Conservation (phyloP, 208 protist genomes). For the Leptomonas pyrrhocoris region DNA sequence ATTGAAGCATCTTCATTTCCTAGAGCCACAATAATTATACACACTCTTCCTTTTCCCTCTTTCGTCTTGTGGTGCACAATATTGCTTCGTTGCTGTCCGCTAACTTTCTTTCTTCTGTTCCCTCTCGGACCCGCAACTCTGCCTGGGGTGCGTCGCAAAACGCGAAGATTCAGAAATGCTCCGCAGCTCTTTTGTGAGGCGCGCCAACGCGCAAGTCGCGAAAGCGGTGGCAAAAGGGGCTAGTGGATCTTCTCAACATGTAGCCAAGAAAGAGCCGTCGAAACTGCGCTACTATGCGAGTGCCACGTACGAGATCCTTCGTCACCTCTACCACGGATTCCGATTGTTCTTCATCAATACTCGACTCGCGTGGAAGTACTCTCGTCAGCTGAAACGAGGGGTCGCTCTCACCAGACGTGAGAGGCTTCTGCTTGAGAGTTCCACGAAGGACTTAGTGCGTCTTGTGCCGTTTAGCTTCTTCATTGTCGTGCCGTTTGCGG, state of each 20-base stretch:
- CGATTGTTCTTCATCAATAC: constrained; percentile 90
- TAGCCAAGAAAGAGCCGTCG: constrained; percentile 23
- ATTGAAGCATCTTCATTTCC: too few relatives aligned
- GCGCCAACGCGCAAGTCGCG: constrained; percentile 27
- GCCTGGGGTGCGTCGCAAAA: neutral
- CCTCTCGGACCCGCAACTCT: neutral
- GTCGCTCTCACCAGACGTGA: constrained; percentile 88
- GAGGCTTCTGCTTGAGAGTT: constrained; percentile 90
- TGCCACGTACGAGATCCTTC: constrained; percentile 56
- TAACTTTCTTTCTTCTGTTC: neutral
- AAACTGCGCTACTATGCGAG: constrained; percentile 47
- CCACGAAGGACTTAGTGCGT: constrained; percentile 93
- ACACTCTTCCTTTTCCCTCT: constrained; percentile 3
- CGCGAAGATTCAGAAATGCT: constrained; percentile 31
- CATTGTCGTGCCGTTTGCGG: constrained; percentile 96
- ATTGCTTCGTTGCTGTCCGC: neutral
- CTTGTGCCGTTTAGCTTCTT: constrained; percentile 97
- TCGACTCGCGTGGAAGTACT: constrained; percentile 87
- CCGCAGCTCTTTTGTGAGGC: constrained; percentile 40
- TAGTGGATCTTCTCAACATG: constrained; percentile 15
- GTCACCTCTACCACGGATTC: constrained; percentile 91
- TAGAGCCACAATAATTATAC: neutral
- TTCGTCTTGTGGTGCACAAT: neutral
- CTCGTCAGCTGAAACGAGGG: constrained; percentile 80
- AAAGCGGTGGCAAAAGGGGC: constrained; percentile 17